Conservation (phyloP, 495 filamentous ascomycete genomes). For the Apiosordaria backusii region DNA sequence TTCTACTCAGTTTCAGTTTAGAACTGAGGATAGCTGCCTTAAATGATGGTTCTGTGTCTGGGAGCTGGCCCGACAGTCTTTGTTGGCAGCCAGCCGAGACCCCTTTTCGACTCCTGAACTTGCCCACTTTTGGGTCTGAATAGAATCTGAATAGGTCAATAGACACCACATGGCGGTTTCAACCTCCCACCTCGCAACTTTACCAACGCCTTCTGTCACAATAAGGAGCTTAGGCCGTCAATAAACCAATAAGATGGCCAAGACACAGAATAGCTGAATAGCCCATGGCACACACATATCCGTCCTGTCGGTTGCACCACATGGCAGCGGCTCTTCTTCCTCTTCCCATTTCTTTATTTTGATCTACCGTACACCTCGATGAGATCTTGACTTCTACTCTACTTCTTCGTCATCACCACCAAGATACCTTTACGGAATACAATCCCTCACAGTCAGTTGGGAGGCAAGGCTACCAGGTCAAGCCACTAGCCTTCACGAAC, state of each 20-base stretch:
- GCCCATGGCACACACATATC: background rate
- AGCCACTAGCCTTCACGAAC: background rate
- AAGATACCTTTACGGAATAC: background rate
- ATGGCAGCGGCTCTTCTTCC: background rate
- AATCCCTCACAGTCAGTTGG: no score
- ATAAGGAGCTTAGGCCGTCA: conserved; percentile 2
- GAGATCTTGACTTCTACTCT: background rate
- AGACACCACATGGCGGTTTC: conserved; percentile 11
- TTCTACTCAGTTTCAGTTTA: background rate
- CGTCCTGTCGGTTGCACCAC: background rate
- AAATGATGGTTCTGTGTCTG: background rate
- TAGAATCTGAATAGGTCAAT: conserved; percentile 33
- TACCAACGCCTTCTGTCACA: background rate
- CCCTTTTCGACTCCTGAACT: conserved; percentile 10
- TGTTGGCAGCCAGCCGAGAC: conserved; percentile 17
- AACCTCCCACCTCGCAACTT: background rate
- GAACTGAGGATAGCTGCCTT: background rate
- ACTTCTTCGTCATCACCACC: background rate
- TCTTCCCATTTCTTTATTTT: background rate
- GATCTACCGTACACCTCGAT: background rate
- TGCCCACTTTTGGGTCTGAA: conserved; percentile 34
- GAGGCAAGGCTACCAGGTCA: no score
- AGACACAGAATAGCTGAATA: conserved; percentile 10
- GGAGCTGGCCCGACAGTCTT: conserved; percentile 4
- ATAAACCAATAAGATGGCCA: conserved; percentile 11